Evolutionary conservation across 2,329 filamentous ascomycete genomes (phyloP).

Genomic region (Talaromyces atroroseus): DNA sequence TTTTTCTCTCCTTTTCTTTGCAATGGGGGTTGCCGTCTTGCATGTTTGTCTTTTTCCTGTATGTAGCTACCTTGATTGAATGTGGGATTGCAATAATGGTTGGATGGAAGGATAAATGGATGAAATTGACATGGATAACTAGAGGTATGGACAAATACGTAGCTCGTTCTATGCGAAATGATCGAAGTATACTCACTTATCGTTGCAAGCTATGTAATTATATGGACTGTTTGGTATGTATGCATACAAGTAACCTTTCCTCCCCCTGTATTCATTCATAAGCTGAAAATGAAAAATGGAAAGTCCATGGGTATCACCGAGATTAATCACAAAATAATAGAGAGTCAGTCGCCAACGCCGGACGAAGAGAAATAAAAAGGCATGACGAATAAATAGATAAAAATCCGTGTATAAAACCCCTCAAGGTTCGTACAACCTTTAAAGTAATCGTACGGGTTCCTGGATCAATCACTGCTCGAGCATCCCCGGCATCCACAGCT

Average conservation of each 20-base stretch:
- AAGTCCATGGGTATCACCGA: slow-evolving; percentile 11
- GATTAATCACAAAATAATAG: slow-evolving; percentile 1
- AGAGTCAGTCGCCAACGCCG: not conserved
- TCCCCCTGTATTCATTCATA: not conserved
- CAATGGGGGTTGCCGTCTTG: not conserved
- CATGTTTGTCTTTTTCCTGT: not conserved
- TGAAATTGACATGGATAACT: no score
- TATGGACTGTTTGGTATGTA: not conserved
- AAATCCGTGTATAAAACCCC: no score
- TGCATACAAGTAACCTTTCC: not conserved
- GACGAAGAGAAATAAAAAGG: not conserved
- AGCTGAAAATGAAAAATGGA: not conserved
- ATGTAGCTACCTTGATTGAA: not conserved
- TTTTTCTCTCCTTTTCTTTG: slow-evolving; percentile 17
- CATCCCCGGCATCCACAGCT: slow-evolving; percentile 92
- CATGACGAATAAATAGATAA: not conserved
- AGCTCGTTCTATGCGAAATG: not conserved
- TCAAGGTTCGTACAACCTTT: no score
- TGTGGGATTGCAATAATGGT: not conserved
- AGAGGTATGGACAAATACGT: not conserved
- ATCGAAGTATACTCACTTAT: no score
- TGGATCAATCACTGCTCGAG: slow-evolving; percentile 67
- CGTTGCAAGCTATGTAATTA: not conserved
- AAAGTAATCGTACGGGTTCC: not conserved
- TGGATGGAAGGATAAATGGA: not conserved